Evolutionary conservation across 306 rosid species (phyloP), one percentile per base, ranked within the genome.

Genomic region (Lathyrus tuberosus): DNA sequence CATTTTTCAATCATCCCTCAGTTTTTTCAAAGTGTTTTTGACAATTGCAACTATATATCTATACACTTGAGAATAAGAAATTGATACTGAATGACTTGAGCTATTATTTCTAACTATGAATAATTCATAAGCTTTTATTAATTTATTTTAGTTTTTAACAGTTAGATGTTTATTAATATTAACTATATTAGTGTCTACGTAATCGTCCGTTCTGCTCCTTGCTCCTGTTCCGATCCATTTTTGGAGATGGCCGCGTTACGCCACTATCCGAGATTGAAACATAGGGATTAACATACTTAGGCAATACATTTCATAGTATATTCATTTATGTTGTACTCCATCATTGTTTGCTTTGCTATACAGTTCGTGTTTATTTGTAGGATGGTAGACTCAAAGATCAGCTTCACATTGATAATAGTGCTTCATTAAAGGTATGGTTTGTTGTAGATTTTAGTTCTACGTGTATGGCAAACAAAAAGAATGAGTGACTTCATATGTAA

Each of bases 381-480:
- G 96, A 88, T 69, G 74, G 71, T 33, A 79, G 84, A 84, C 69
- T 80, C 60, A 85, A 81, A 68, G 95, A 88, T 81, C 97, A 84
- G 71, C 61, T 76, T 67, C 65, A 46, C 52, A 69, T 62, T 64
- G 94, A 88, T 70, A 84, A 42, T 76, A 46, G 40, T 71, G 76
- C 88, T 76, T 79, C 86, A 43, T 68, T 82, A 58, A 96, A 88
- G 89, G 97, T 88, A 71, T 8, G 56, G 4, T 69, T 77, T 80
- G 18, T 71, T 28, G 8, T 53, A 62, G 38, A 33, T 67, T 15
- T 22, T 78, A 18, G 30, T 44, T 65, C 44, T 65, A 41, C 40
- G 33, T 74, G 41, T 41, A 10, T 73, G 52, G 16, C 48, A 38
- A 56, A 43, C 47, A 35, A 26, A 79, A 79, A 61, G 31, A 46